Percentiles rank a stretch among this genome's conserved stretches.
These are phyloP conservation scores for Lycium barbarum DNA, from an alignment of 257 asterid genomes.

Conservation along the genomic window DNA sequence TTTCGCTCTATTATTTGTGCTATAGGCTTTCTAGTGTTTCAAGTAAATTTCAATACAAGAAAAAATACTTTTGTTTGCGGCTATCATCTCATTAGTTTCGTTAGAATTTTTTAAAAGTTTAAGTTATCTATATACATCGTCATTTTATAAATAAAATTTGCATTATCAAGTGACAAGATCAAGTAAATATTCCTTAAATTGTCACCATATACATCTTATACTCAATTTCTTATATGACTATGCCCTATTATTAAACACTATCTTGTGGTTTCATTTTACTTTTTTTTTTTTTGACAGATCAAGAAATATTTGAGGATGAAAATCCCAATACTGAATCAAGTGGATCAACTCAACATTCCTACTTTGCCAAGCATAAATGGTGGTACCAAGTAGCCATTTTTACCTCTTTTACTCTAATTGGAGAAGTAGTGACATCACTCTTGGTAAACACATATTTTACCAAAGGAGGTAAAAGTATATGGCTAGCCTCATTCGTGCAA, in stretches of 20 bases:
- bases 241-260: background rate
- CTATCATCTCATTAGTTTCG: too few species aligned
- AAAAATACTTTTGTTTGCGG: too few species aligned
- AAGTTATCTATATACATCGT: background rate
- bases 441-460: constrained; percentile 50
- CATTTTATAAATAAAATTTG: background rate
- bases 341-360: background rate
- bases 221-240: background rate
- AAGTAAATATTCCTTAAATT: background rate
- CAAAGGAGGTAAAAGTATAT: constrained; percentile 59
- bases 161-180: rapidly evolving
- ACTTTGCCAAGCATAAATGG: background rate
- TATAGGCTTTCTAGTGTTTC: too few species aligned
- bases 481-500: constrained; percentile 50
- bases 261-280: background rate
- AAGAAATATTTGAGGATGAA: constrained; percentile 9
- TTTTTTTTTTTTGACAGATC: background rate
- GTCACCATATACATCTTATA: background rate
- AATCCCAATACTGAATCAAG: constrained; percentile 1
- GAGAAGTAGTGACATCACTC: constrained; percentile 50
- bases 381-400: constrained; percentile 46
- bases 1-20: too few species aligned
- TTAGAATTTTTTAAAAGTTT: too few species aligned
- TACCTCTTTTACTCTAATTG: constrained; percentile 42
- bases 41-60: too few species aligned